A percentile compares a stretch with the other conserved stretches of the same genome.
Conservation (phyloP, 371 early-diverging fungal species). For the Coemansia sp. region DNA sequence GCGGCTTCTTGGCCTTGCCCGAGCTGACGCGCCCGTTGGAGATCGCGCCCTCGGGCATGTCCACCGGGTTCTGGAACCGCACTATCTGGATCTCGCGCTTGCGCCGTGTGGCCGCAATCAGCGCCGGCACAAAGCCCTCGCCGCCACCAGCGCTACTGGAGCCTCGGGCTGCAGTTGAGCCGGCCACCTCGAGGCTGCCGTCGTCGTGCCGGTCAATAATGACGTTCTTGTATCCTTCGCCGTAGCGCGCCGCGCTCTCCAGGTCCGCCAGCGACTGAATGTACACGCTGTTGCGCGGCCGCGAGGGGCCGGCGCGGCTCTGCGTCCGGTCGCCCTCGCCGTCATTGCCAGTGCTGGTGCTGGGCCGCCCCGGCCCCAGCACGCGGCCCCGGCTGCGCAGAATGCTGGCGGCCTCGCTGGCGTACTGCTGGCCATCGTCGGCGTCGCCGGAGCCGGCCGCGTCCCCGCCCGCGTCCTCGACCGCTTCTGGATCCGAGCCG, state of each 20-base stretch:
- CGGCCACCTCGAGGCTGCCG: slow-evolving; percentile 36
- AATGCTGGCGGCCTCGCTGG: background rate
- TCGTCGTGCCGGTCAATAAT: slow-evolving; percentile 40
- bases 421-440: background rate
- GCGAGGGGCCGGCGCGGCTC: slow-evolving; percentile 15
- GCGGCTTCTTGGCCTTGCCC: background rate
- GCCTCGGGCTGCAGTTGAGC: background rate
- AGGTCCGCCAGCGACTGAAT: slow-evolving; percentile 37
- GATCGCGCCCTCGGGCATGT: slow-evolving; percentile 39
- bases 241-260: slow-evolving; percentile 39
- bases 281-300: slow-evolving; percentile 27
- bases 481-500: slow-evolving; percentile 8
- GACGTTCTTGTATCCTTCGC: slow-evolving; percentile 46
- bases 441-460: slow-evolving; percentile 1
- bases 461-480: background rate
- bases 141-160: background rate
- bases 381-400: background rate
- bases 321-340: slow-evolving; percentile 11
- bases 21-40: background rate
- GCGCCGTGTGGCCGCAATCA: slow-evolving; percentile 42
- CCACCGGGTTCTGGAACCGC: slow-evolving; percentile 35
- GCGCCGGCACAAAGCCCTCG: slow-evolving; percentile 43
- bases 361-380: background rate
- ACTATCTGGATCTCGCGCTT: slow-evolving; percentile 50
- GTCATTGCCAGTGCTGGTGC: slow-evolving; percentile 1